phyloP scores from a whole-genome alignment of 768 basidiomycete genomes.

The Lyophyllum atratum region DNA sequence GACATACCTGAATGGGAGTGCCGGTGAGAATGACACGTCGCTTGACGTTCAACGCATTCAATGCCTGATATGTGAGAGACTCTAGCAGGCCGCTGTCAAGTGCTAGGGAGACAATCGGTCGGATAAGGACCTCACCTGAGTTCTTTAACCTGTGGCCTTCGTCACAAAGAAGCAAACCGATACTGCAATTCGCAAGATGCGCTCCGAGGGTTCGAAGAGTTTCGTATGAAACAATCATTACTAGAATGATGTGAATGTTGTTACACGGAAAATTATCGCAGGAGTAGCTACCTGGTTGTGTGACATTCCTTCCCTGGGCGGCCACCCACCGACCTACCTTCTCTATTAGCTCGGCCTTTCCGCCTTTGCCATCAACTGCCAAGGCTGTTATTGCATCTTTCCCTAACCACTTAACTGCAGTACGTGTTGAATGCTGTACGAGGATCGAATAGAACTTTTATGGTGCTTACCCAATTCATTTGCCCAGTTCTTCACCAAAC shows the following conservation, averaged over 20 bases:
- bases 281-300: slow-evolving; percentile 72
- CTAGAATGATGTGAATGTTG: slow-evolving; percentile 37
- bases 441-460: neutral
- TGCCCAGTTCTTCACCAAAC: slow-evolving; percentile 97
- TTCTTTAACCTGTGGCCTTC: slow-evolving; percentile 98
- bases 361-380: slow-evolving; percentile 91
- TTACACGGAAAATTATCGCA: neutral
- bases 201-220: slow-evolving; percentile 81
- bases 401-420: slow-evolving; percentile 92
- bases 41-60: slow-evolving; percentile 81
- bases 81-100: slow-evolving; percentile 44
- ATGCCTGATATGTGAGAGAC: slow-evolving; percentile 82
- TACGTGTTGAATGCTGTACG: neutral
- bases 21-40: slow-evolving; percentile 93
- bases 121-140: slow-evolving; percentile 55
- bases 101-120: neutral
- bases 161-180: slow-evolving; percentile 94
- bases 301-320: slow-evolving; percentile 85
- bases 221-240: slow-evolving; percentile 99
- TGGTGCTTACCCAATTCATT: slow-evolving; percentile 84
- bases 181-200: slow-evolving; percentile 75
- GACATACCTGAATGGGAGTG: slow-evolving; percentile 83
- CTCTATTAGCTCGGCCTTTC: slow-evolving; percentile 76
- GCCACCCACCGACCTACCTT: slow-evolving; percentile 89
- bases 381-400: slow-evolving; percentile 79